A percentile compares a stretch with the other conserved stretches of the same genome.
Evolutionary conservation across 2,329 filamentous ascomycete species (phyloP).

Genomic region (Pleurostoma richardsiae): DNA sequence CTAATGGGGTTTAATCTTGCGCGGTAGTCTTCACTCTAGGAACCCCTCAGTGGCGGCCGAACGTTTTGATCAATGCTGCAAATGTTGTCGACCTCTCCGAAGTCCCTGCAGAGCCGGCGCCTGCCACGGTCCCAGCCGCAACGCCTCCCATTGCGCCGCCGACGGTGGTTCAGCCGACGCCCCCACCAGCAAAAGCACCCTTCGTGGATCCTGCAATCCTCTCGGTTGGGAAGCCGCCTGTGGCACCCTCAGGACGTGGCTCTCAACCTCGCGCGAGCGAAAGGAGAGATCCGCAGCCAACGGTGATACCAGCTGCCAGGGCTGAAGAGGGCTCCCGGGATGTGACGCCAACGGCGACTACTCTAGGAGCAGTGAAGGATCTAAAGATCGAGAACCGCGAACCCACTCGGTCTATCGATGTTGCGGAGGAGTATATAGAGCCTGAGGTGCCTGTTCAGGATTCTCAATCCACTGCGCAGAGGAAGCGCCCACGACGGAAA

Average conservation of each 20-base stretch:
- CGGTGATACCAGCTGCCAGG: slow-evolving; percentile 10
- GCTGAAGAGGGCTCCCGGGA: slow-evolving; percentile 4
- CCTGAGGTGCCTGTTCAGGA: slow-evolving; percentile 12
- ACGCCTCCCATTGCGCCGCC: neutral
- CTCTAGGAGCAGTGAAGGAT: slow-evolving; percentile 14
- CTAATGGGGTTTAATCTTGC: no score
- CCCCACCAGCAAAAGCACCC: slow-evolving; percentile 25
- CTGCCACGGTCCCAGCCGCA: neutral
- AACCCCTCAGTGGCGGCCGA: neutral
- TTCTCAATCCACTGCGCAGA: slow-evolving; percentile 13
- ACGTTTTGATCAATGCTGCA: neutral
- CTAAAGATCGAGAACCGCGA: slow-evolving; percentile 13
- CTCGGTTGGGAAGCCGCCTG: slow-evolving; percentile 52
- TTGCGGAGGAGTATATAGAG: slow-evolving; percentile 12
- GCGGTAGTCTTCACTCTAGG: neutral
- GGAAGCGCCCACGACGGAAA: slow-evolving; percentile 22
- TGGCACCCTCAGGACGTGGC: slow-evolving; percentile 14
- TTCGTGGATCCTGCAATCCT: slow-evolving; percentile 84
- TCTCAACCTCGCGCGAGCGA: slow-evolving; percentile 22
- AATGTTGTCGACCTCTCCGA: neutral
- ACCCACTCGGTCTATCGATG: neutral
- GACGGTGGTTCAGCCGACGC: slow-evolving; percentile 1
- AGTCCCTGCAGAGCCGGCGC: neutral
- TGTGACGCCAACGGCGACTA: slow-evolving; percentile 12
- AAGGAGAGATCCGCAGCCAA: slow-evolving; percentile 21